Base-by-base conservation (phyloP, 345 rosid species). In the Acer negundo region DNA sequence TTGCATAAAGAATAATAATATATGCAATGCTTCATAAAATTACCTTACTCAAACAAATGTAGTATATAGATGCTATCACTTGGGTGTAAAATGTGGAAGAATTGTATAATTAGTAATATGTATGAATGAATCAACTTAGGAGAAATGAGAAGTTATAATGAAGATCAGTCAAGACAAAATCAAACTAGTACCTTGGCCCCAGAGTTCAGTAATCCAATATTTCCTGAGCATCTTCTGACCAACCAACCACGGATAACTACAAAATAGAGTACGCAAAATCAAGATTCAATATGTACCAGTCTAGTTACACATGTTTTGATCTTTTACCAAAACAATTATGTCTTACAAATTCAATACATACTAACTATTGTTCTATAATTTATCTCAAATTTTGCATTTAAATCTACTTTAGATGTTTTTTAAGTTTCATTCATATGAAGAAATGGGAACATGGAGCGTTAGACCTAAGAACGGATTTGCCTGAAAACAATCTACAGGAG, bases 241-340 rank as follows among this genome's bases (percentile, higher is more conserved):
- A 92, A 82, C 93, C 95, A 94, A 74, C 99, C 99, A 69, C 99
- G 99, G 80, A 94, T 89, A 66, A 66, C 99, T 96, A 87, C 84
- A 86, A 72, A 24, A 77, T 56, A 69, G 16, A 58, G 38, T 3
- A 55, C 26, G 59, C 44, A 65, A 55, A 59, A 56, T 19, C 1
- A 11, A 12, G 42, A 31, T 24, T 3, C 40, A 58, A 8, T 11
- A 42, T 20, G 56, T 24, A 38, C 38, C 23, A 76, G 44, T 26
- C 72, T 12, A 13, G 62, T 71, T n/a, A 20, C 10, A 20, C 9
- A 28, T 10, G 46, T 75, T 69, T 24, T 65, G 22, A 24, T 13
- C 10, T 7, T 42, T 42, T 31, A 31, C 4, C 35, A 44, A 70
- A 47, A 74, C 26, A 44, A 4, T 5, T 22, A 51, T 68, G 22